Conservation (phyloP, 2,329 filamentous ascomycete species). For the Neophaeococcomyces mojaviensis region DNA sequence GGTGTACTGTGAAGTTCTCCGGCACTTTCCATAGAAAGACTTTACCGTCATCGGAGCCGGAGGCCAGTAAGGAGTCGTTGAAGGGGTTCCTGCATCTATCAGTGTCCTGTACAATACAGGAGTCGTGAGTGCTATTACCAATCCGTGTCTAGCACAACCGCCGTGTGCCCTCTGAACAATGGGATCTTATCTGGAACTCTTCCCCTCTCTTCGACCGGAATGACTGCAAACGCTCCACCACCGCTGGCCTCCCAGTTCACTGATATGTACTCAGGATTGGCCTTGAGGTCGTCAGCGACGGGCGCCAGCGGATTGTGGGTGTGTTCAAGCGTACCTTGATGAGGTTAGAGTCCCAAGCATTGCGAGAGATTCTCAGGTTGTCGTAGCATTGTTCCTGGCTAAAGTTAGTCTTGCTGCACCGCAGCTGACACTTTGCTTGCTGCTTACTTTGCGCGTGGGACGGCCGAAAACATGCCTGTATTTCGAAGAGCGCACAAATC, state of each 20-base stretch:
- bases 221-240: conserved; percentile 92
- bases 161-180: conserved; percentile 91
- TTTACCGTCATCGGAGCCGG: conserved; percentile 93
- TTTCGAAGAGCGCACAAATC: conserved; percentile 67
- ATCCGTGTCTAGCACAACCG: conserved; percentile 92
- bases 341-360: conserved; percentile 98
- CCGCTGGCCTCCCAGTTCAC: conserved; percentile 98
- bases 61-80: conserved; percentile 86
- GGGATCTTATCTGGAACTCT: conserved; percentile 89
- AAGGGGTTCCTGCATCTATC: conserved; percentile 69
- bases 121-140: conserved; percentile 53
- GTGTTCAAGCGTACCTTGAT: conserved; percentile 64
- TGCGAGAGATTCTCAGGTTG: conserved; percentile 91
- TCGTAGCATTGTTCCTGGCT: conserved; percentile 91
- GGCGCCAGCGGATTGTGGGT: conserved; percentile 22
- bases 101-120: conserved; percentile 6
- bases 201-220: conserved; percentile 81
- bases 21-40: conserved; percentile 95
- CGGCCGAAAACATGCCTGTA: conserved; percentile 95
- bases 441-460: conserved; percentile 68
- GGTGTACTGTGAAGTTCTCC: conserved; percentile 73
- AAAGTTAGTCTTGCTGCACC: not conserved
- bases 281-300: conserved; percentile 44
- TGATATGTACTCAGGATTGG: conserved; percentile 88
- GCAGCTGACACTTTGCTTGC: conserved; percentile 1